Evolutionary conservation across 1,139 yeast genomes (phyloP).

Genomic region (Blastobotrys aristatus): DNA sequence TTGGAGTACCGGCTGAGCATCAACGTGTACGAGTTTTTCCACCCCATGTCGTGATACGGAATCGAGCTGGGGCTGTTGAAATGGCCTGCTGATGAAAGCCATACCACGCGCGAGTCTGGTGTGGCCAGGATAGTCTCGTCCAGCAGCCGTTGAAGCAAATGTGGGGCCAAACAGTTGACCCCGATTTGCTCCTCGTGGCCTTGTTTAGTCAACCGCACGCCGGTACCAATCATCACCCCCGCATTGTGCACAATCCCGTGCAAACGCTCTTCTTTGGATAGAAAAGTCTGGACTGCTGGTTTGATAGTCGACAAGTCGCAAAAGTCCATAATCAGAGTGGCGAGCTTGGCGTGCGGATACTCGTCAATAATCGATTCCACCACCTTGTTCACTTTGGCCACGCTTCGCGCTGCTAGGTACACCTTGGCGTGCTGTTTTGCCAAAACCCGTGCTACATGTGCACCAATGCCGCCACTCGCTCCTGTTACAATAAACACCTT

Average conservation of each 20-base stretch:
- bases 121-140: slow-evolving; percentile 23
- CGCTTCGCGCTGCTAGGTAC: slow-evolving; percentile 40
- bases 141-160: slow-evolving; percentile 44
- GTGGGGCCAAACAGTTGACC: slow-evolving; percentile 48
- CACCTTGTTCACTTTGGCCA: slow-evolving; percentile 36
- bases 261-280: slow-evolving; percentile 27
- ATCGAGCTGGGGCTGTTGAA: background rate
- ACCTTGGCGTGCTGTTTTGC: slow-evolving; percentile 43
- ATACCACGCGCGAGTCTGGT: background rate
- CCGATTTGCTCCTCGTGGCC: slow-evolving; percentile 50
- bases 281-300: slow-evolving; percentile 38
- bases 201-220: slow-evolving; percentile 35
- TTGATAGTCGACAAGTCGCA: slow-evolving; percentile 43
- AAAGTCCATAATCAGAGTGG: slow-evolving; percentile 37
- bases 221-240: slow-evolving; percentile 44
- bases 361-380: slow-evolving; percentile 32
- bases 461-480: slow-evolving; percentile 47
- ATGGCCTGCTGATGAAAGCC: background rate
- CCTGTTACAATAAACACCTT: slow-evolving; percentile 46
- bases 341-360: slow-evolving; percentile 25
- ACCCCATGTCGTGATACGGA: background rate
- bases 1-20: slow-evolving; percentile 38
- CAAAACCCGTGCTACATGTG: slow-evolving; percentile 38
- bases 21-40: background rate
- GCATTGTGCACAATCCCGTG: slow-evolving; percentile 35